These are phyloP conservation scores for Asparagopsis taxiformis DNA, from an alignment of 31 red algal species.

Conservation along the genomic window DNA sequence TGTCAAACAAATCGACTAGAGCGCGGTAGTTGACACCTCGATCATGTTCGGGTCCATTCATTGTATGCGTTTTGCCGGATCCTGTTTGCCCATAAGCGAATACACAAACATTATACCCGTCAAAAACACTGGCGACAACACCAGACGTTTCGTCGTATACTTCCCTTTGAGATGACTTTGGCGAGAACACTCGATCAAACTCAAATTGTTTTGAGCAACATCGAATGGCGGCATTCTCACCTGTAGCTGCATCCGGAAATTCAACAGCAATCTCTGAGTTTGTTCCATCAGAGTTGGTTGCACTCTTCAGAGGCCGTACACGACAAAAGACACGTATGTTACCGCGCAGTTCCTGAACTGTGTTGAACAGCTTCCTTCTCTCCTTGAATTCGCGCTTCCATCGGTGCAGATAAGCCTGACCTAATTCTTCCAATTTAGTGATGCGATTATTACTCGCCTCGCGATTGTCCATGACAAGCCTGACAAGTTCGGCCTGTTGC, in stretches of 20 bases:
- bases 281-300: conserved; percentile 4
- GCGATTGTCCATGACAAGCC: conserved; percentile 52
- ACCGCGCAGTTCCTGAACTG: conserved; percentile 87
- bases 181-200: conserved; percentile 93
- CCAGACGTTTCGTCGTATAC: conserved; percentile 96
- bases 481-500: conserved; percentile 51
- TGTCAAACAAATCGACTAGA: conserved; percentile 86
- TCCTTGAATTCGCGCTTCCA: conserved; percentile 64
- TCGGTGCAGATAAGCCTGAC: conserved; percentile 15
- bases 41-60: conserved; percentile 76
- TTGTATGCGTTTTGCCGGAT: conserved; percentile 99
- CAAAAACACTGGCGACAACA: conserved; percentile 79
- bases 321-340: conserved; percentile 99
- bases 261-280: conserved; percentile 18
- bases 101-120: conserved; percentile 96
- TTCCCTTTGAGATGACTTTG: conserved; percentile 42
- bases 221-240: conserved; percentile 32
- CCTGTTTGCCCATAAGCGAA: conserved; percentile 99
- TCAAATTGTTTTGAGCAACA: conserved; percentile 64
- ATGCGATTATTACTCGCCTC: conserved; percentile 17
- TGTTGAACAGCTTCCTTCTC: conserved; percentile 76
- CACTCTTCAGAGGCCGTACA: conserved; percentile 71
- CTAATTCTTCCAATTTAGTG: conserved; percentile 30
- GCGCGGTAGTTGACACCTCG: conserved; percentile 90
- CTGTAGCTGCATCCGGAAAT: conserved; percentile 63